Evolutionary conservation across 495 filamentous ascomycete genomes (phyloP).

Genomic region (Lindgomyces ingoldianus): DNA sequence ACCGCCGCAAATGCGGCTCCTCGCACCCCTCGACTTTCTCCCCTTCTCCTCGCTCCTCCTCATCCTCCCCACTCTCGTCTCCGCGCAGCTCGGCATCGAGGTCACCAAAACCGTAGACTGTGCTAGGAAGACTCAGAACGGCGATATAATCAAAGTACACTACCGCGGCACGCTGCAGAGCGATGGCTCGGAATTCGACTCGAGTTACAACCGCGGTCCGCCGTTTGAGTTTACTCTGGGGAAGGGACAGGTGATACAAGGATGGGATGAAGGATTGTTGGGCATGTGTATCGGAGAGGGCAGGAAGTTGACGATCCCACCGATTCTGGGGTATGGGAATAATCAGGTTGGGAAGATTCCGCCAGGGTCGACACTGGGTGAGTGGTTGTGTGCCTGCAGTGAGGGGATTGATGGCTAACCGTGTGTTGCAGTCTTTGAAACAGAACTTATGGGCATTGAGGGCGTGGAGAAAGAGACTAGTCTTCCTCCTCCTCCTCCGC

Average conservation of each 20-base stretch:
- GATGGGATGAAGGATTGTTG: slow-evolving; percentile 87
- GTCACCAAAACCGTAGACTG: slow-evolving; percentile 70
- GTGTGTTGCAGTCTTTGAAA: slow-evolving; percentile 73
- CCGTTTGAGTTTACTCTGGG: slow-evolving; percentile 82
- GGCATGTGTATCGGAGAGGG: slow-evolving; percentile 98
- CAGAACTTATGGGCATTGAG: slow-evolving; percentile 82
- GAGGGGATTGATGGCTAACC: slow-evolving; percentile 33
- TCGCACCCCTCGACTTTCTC: slow-evolving; percentile 18
- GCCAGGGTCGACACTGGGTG: slow-evolving; percentile 70
- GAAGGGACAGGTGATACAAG: slow-evolving; percentile 80
- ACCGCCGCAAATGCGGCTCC: slow-evolving; percentile 27
- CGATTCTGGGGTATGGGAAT: slow-evolving; percentile 81
- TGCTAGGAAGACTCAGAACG: slow-evolving; percentile 69
- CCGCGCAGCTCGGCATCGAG: slow-evolving; percentile 66
- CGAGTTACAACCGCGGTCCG: slow-evolving; percentile 68
- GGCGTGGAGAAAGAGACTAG: slow-evolving; percentile 57
- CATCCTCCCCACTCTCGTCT: slow-evolving; percentile 12
- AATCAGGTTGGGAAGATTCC: slow-evolving; percentile 71
- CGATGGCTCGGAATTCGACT: slow-evolving; percentile 58
- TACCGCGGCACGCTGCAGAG: slow-evolving; percentile 77
- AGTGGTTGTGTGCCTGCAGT: slow-evolving; percentile 9
- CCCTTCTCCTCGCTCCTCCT: slow-evolving; percentile 20
- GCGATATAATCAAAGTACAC: slow-evolving; percentile 81
- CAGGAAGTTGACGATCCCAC: slow-evolving; percentile 87
- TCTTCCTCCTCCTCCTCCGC: neutral